A percentile compares a stretch with the other conserved stretches of the same genome.
These are phyloP conservation scores for Hamigera avellanea DNA, from an alignment of 495 filamentous ascomycete species.

Conservation along the genomic window DNA sequence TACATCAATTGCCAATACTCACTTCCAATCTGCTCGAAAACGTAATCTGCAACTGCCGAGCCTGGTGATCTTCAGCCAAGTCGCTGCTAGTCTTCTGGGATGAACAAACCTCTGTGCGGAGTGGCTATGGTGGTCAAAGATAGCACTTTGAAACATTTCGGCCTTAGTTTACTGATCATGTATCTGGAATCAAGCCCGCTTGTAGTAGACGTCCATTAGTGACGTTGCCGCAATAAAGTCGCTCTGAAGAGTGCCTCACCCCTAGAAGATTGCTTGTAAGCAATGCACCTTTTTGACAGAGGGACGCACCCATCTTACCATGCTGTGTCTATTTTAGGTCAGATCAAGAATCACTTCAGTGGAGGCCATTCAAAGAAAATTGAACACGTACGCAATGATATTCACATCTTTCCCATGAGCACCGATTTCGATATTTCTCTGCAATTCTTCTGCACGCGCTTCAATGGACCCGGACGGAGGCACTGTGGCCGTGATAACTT, in stretches of 20 bases:
- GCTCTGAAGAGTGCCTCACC: constrained; percentile 22
- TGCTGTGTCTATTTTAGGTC: constrained; percentile 47
- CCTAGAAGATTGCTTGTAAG: constrained; percentile 18
- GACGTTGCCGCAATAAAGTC: constrained; percentile 1
- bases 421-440: constrained; percentile 49
- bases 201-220: constrained; percentile 12
- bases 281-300: not conserved
- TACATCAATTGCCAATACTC: constrained; percentile 2
- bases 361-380: constrained; percentile 1
- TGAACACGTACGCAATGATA: constrained; percentile 68
- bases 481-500: constrained; percentile 74
- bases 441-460: constrained; percentile 56
- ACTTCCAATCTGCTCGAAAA: constrained; percentile 58
- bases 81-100: not conserved
- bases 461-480: constrained; percentile 74
- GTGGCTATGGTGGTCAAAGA: constrained; percentile 83
- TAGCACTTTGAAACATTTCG: constrained; percentile 55
- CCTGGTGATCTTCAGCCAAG: constrained; percentile 26
- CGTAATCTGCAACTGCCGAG: constrained; percentile 74
- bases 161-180: constrained; percentile 75
- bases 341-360: constrained; percentile 6
- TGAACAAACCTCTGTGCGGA: constrained; percentile 60
- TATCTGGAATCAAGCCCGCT: constrained; percentile 86
- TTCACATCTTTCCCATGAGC: constrained; percentile 68
- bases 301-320: constrained; percentile 35